phyloP scores from a whole-genome alignment of 2,329 filamentous ascomycete species.

The Pseudogymnoascus sp. region DNA sequence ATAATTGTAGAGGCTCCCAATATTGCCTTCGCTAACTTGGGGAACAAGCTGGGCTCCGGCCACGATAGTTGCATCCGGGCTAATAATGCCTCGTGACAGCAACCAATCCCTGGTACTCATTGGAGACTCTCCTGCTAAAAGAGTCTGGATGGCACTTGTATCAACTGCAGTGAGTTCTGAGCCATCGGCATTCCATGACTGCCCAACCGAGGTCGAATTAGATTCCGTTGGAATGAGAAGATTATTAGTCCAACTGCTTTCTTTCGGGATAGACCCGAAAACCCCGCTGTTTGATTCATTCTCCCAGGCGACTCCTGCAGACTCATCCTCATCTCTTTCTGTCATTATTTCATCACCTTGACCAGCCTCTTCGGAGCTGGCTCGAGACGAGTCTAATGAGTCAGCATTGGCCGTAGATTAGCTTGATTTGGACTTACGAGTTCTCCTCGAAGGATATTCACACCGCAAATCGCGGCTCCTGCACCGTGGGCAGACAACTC shows the following conservation, averaged over 20 bases:
- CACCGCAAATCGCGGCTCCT: slow-evolving; percentile 9
- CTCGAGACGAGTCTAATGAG: slow-evolving; percentile 9
- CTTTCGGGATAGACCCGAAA: neutral
- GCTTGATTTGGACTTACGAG: slow-evolving; percentile 1
- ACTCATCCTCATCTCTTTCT: slow-evolving; percentile 1
- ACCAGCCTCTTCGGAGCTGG: neutral
- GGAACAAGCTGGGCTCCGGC: slow-evolving; percentile 8
- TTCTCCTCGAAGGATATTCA: slow-evolving; percentile 9
- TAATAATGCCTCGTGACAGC: neutral
- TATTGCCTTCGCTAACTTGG: slow-evolving; percentile 11
- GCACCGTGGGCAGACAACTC: slow-evolving; percentile 7
- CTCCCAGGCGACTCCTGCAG: neutral
- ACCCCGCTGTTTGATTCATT: neutral
- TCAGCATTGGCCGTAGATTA: neutral
- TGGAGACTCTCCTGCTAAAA: neutral
- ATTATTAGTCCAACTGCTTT: slow-evolving; percentile 2
- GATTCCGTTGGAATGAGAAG: neutral
- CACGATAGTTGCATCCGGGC: slow-evolving; percentile 3
- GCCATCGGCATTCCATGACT: slow-evolving; percentile 7
- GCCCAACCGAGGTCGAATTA: neutral
- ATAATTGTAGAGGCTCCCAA: slow-evolving; percentile 10
- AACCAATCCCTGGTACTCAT: neutral
- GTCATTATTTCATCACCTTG: slow-evolving; percentile 5
- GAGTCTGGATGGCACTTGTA: neutral
- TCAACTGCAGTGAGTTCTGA: slow-evolving; percentile 1